These are phyloP conservation scores for Oryza glumipatula DNA, from an alignment of 176 grass and related monocot species.

Conservation along the genomic window DNA sequence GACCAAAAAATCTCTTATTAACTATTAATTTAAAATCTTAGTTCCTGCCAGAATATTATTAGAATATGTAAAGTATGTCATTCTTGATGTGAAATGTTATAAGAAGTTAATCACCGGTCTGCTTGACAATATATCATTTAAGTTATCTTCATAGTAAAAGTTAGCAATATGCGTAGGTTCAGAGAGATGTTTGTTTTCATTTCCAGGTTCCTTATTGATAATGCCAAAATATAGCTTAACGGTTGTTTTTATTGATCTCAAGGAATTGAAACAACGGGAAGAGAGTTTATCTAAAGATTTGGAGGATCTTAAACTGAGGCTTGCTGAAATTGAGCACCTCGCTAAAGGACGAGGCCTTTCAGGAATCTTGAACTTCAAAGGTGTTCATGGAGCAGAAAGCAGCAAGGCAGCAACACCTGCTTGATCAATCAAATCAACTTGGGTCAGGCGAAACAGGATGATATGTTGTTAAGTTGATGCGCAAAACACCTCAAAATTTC, in stretches of 20 bases:
- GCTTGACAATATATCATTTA: not conserved
- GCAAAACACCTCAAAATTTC: not conserved
- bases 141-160: not conserved
- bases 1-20: not conserved
- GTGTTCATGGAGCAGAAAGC: conserved; percentile 36
- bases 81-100: not conserved
- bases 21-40: not conserved
- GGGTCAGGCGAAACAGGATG: conserved; percentile 1
- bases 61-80: not conserved
- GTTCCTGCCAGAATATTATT: not conserved
- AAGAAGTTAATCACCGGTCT: not conserved
- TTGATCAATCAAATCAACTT: conserved; percentile 27
- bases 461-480: not conserved
- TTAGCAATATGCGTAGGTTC: not conserved
- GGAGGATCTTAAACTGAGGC: conserved; percentile 69
- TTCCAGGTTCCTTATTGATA: not conserved
- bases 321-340: conserved; percentile 68
- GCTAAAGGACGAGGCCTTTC: conserved; percentile 67
- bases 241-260: conserved; percentile 30
- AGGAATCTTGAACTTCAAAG: conserved; percentile 74
- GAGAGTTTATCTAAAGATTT: conserved; percentile 71
- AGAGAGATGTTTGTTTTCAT: conserved; percentile 17
- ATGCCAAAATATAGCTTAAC: conserved; percentile 18
- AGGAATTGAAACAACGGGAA: conserved; percentile 67
- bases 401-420: conserved; percentile 53